These are phyloP conservation scores for Acacia crassicarpa DNA, from an alignment of 306 rosid genomes.

Conservation along the genomic window DNA sequence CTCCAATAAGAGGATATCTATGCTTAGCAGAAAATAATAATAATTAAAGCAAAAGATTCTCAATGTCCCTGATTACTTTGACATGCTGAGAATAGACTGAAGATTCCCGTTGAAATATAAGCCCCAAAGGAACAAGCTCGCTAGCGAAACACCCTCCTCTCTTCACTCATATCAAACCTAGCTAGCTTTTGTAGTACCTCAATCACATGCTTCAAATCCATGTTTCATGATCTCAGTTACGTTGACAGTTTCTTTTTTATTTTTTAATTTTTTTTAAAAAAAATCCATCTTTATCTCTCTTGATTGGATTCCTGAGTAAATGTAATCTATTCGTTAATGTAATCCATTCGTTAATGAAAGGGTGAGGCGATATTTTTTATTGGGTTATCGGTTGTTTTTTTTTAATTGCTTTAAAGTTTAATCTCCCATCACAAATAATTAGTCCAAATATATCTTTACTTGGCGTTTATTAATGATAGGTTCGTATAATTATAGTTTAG, in stretches of 20 bases:
- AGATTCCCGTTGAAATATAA: slow-evolving; percentile 37
- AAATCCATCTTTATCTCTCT: not conserved
- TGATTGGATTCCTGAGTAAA: not conserved
- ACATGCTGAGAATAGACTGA: slow-evolving; percentile 29
- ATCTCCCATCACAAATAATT: not conserved
- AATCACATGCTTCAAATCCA: slow-evolving; percentile 21
- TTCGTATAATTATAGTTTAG: no score
- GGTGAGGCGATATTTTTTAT: not conserved
- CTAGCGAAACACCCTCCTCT: not conserved
- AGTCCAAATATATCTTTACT: not conserved
- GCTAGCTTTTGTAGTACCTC: not conserved
- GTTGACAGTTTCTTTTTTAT: not conserved
- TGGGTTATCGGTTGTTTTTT: not conserved
- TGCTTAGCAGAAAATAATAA: no score
- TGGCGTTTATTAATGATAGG: not conserved
- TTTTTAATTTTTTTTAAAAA: not conserved
- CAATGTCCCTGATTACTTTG: not conserved
- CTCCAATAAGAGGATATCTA: no score
- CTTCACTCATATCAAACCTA: not conserved
- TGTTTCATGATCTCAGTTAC: not conserved
- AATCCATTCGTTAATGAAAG: not conserved
- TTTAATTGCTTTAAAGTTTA: not conserved
- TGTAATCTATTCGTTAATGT: not conserved
- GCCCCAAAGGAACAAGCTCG: not conserved
- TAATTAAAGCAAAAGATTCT: not conserved